phyloP scores from a whole-genome alignment of 495 filamentous ascomycete genomes.

The Annulohypoxylon bovei region DNA sequence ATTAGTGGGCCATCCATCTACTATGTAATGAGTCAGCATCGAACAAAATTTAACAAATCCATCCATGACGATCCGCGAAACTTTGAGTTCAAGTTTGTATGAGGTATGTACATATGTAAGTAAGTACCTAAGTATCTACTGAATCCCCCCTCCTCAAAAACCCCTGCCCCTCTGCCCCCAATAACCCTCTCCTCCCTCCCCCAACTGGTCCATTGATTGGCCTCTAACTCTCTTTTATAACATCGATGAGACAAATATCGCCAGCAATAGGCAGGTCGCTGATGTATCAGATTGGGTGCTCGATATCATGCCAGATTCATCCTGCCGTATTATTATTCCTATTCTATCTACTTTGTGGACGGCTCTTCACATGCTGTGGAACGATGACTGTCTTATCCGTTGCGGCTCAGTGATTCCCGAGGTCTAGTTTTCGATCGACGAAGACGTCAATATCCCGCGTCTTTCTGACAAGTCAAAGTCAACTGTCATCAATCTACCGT shows the following conservation, averaged over 20 bases:
- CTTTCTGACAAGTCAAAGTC: not conserved
- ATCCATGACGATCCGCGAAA: not conserved
- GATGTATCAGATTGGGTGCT: constrained; percentile 20
- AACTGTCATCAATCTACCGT: not conserved
- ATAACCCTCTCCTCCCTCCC: not conserved
- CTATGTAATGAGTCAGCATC: not conserved
- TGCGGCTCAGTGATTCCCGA: not conserved
- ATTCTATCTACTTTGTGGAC: not conserved
- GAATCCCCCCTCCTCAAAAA: not conserved
- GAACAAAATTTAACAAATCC: not conserved
- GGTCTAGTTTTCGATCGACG: not conserved
- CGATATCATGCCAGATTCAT: constrained; percentile 14
- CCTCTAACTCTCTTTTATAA: constrained; percentile 10
- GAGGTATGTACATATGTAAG: not conserved
- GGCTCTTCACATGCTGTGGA: not conserved
- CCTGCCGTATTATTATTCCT: constrained; percentile 5
- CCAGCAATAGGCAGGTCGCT: constrained; percentile 1
- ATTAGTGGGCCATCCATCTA: not conserved
- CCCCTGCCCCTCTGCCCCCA: not conserved
- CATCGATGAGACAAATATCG: constrained; percentile 26
- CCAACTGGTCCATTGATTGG: not conserved
- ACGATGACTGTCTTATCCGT: not conserved
- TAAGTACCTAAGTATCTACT: not conserved
- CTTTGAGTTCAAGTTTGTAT: not conserved
- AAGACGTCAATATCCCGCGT: not conserved